Evolutionary conservation across 176 grass and related monocot genomes (phyloP).

Genomic region (Chloris gayana): DNA sequence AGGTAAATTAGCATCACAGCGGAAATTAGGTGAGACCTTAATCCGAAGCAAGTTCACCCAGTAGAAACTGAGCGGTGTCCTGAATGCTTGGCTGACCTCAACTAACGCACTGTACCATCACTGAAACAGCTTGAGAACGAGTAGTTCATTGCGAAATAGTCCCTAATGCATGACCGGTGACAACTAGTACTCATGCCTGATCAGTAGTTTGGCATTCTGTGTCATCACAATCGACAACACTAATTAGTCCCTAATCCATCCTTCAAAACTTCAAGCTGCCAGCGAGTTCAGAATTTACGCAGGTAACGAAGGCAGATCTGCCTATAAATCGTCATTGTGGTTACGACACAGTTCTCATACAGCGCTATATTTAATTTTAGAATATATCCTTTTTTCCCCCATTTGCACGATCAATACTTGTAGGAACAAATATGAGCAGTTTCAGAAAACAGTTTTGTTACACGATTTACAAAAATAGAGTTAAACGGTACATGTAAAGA

Average conservation of each 20-base stretch:
- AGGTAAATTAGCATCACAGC: no score
- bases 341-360: not conserved
- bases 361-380: not conserved
- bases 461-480: constrained; percentile 11
- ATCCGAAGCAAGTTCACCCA: no score
- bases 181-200: not conserved
- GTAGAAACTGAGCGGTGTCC: no score
- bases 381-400: not conserved
- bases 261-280: constrained; percentile 8
- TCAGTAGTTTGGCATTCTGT: not conserved
- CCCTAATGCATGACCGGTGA: not conserved
- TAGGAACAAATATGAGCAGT: not conserved
- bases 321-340: not conserved
- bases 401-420: not conserved
- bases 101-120: no score
- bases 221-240: constrained; percentile 6
- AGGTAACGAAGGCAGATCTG: not conserved
- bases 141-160: no score
- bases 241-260: not conserved
- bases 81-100: no score
- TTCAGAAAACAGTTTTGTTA: not conserved
- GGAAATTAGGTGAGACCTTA: no score
- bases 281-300: constrained; percentile 17
- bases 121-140: no score
- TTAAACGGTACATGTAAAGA: constrained; percentile 7